These are phyloP conservation scores for Psidium guajava DNA, from an alignment of 345 rosid species.

Conservation along the genomic window DNA sequence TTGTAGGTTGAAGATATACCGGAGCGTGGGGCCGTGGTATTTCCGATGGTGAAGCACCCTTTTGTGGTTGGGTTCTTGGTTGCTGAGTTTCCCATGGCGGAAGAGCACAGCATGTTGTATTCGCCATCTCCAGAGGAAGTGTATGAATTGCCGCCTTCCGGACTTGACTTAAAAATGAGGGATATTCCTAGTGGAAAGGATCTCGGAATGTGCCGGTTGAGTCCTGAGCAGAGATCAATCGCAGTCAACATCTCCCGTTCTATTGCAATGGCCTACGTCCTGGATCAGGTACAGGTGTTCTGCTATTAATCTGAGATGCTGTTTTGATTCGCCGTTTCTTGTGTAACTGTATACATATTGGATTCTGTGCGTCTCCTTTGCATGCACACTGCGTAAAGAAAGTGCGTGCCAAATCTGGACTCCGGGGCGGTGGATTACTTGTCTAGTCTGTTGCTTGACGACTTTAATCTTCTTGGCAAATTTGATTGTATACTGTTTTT, in stretches of 20 bases:
- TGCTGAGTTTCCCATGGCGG: slow-evolving; percentile 57
- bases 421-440: not conserved
- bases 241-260: slow-evolving; percentile 63
- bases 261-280: slow-evolving; percentile 85
- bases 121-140: slow-evolving; percentile 40
- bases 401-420: not conserved
- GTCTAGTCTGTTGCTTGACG: not conserved
- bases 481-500: not conserved
- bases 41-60: slow-evolving; percentile 90
- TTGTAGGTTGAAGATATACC: slow-evolving; percentile 52
- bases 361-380: not conserved
- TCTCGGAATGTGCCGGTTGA: slow-evolving; percentile 21
- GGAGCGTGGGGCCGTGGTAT: slow-evolving; percentile 62
- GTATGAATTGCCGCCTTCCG: slow-evolving; percentile 29
- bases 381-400: not conserved
- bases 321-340: not conserved
- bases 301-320: not conserved
- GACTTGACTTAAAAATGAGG: slow-evolving; percentile 13
- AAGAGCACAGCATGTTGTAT: slow-evolving; percentile 13
- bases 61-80: slow-evolving; percentile 91
- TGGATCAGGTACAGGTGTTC: slow-evolving; percentile 71
- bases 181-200: slow-evolving; percentile 20
- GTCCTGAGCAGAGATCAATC: slow-evolving; percentile 55
- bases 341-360: not conserved
- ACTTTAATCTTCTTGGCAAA: not conserved